Evolutionary conservation across 106 monocot species (phyloP).

Genomic region (Acorus gramineus): DNA sequence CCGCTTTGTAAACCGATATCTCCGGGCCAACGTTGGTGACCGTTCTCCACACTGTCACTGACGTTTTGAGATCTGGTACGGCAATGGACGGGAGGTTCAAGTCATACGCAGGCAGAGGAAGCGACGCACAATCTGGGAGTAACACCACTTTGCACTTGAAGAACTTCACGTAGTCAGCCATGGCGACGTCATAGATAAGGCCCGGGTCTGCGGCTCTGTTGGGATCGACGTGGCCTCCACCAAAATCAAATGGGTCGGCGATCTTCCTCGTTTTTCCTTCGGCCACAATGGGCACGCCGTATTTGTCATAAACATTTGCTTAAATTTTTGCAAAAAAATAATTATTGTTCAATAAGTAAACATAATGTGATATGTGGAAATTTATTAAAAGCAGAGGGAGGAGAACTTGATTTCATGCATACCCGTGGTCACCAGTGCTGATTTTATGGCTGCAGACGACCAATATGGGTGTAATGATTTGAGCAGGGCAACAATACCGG

Average conservation of each 20-base stretch:
- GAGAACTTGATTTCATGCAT: neutral
- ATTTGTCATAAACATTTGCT: neutral
- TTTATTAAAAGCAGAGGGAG: constrained; percentile 1
- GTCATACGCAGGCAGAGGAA: neutral
- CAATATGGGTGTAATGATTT: constrained; percentile 1
- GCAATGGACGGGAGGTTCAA: constrained; percentile 19
- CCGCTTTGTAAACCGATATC: neutral
- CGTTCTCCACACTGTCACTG: neutral
- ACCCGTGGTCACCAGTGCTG: constrained; percentile 5
- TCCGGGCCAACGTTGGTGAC: constrained; percentile 11
- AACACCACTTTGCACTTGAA: no score
- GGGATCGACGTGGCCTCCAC: constrained; percentile 10
- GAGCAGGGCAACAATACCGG: constrained; percentile 3
- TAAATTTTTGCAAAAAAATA: neutral
- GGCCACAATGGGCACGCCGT: constrained; percentile 10
- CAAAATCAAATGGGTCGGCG: constrained; percentile 14
- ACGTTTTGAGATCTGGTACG: neutral
- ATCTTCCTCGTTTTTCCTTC: constrained; percentile 10
- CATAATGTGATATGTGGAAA: constrained; percentile 8
- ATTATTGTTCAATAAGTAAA: constrained; percentile 20
- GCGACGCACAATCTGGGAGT: neutral
- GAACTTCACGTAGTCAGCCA: no score
- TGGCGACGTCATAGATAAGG: neutral
- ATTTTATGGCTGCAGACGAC: constrained; percentile 4
- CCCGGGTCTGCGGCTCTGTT: constrained; percentile 7